A percentile compares a stretch with the other conserved stretches of the same genome.
Conservation (phyloP, 1,284 basidiomycete genomes). For the Athelia psychrophila region DNA sequence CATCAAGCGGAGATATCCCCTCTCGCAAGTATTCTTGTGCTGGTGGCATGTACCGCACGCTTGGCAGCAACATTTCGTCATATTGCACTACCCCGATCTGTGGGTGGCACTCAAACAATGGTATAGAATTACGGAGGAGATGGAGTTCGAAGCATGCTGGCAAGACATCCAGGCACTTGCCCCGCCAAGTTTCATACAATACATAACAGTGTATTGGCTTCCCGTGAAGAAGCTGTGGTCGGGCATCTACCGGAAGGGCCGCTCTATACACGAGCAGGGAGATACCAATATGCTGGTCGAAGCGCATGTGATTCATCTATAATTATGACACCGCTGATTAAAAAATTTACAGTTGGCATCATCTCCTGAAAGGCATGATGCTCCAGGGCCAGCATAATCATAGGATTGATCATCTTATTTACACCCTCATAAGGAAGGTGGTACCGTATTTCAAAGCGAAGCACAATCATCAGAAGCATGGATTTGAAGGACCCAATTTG, state of each 20-base stretch:
- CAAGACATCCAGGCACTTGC: conserved; percentile 6
- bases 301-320: conserved; percentile 8
- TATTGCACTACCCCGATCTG: conserved; percentile 7
- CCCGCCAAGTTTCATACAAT: conserved; percentile 5
- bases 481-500: conserved; percentile 15
- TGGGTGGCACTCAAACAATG: conserved; percentile 13
- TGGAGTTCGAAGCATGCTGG: conserved; percentile 12
- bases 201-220: conserved; percentile 12
- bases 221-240: conserved; percentile 15
- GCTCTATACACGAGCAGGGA: conserved; percentile 12
- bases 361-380: conserved; percentile 20
- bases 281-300: conserved; percentile 25
- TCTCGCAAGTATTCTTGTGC: conserved; percentile 10
- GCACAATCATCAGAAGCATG: conserved; percentile 10
- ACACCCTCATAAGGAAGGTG: conserved; percentile 9
- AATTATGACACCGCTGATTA: not conserved
- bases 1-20: conserved; percentile 3
- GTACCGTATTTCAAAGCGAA: conserved; percentile 9
- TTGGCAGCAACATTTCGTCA: conserved; percentile 15
- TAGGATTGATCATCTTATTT: conserved; percentile 12
- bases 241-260: conserved; percentile 12
- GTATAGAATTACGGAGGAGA: conserved; percentile 10
- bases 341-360: conserved; percentile 16
- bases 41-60: conserved; percentile 22
- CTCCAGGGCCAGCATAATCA: conserved; percentile 20